phyloP scores from a whole-genome alignment of 768 basidiomycete species.

The Boletus edulis region DNA sequence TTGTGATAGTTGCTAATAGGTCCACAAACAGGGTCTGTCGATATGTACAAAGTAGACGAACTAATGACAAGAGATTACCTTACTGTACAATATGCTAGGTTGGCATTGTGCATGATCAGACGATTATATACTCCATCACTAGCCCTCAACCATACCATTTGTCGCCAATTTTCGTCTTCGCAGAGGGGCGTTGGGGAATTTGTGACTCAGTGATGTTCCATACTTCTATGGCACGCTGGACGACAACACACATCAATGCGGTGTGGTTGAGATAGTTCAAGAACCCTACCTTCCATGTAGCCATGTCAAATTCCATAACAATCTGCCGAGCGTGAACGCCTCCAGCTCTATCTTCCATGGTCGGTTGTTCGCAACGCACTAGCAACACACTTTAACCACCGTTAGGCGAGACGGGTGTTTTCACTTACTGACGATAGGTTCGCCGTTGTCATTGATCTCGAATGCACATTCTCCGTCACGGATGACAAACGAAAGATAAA shows the following conservation, averaged over 20 bases:
- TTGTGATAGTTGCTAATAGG: too few species aligned
- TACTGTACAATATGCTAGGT: constrained; percentile 13
- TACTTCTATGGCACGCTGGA: constrained; percentile 80
- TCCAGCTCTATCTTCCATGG: constrained; percentile 56
- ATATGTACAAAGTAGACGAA: neutral
- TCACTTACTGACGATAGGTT: constrained; percentile 71
- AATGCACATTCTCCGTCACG: constrained; percentile 79
- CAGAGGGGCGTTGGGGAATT: constrained; percentile 72
- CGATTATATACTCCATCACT: neutral
- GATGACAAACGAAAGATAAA: constrained; percentile 92
- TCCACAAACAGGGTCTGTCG: neutral
- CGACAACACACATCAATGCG: neutral
- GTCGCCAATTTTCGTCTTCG: constrained; percentile 52
- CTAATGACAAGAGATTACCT: constrained; percentile 9
- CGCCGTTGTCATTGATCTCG: constrained; percentile 63
- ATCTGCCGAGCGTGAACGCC: constrained; percentile 78
- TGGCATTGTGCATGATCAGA: neutral
- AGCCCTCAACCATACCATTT: constrained; percentile 67
- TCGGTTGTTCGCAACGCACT: constrained; percentile 68
- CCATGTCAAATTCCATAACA: constrained; percentile 89
- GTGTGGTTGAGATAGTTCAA: neutral
- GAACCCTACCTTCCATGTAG: constrained; percentile 74
- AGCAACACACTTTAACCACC: neutral
- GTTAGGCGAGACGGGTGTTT: neutral
- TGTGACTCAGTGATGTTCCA: constrained; percentile 75